phyloP scores from a whole-genome alignment of 1,139 yeast species.

The Yamadazyma friedrichii region DNA sequence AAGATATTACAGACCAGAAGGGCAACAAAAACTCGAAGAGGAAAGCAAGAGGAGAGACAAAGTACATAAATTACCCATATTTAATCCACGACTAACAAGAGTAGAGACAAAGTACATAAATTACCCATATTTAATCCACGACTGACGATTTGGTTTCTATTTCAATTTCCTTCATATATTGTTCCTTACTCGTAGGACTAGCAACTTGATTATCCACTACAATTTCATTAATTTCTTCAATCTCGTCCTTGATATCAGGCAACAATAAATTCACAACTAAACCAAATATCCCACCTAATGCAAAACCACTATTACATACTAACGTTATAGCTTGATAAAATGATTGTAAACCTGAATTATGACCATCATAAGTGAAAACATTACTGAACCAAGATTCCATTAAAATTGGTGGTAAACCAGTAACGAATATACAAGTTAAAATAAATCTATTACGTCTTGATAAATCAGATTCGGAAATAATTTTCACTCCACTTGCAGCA shows the following conservation, averaged over 20 bases:
- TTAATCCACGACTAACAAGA: too few relatives aligned
- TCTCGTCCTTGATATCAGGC: slow-evolving; percentile 62
- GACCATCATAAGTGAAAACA: slow-evolving; percentile 74
- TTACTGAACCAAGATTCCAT: slow-evolving; percentile 69
- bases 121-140: too few relatives aligned
- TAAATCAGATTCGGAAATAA: slow-evolving; percentile 69
- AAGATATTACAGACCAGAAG: too few relatives aligned
- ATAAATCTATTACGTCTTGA: slow-evolving; percentile 87
- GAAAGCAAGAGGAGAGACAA: too few relatives aligned
- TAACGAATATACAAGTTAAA: slow-evolving; percentile 46
- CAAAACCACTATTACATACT: slow-evolving; percentile 84
- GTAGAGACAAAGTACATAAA: too few relatives aligned
- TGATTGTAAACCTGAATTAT: slow-evolving; percentile 62
- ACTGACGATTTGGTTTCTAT: too few relatives aligned
- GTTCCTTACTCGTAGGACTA: not conserved
- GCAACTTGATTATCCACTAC: slow-evolving; percentile 19
- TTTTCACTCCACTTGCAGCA: slow-evolving; percentile 80
- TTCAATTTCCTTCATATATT: slow-evolving; percentile 10
- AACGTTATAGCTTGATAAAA: slow-evolving; percentile 74
- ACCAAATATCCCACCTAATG: slow-evolving; percentile 75
- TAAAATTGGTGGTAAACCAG: slow-evolving; percentile 75
- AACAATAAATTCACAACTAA: slow-evolving; percentile 65
- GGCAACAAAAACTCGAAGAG: too few relatives aligned
- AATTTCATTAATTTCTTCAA: slow-evolving; percentile 46
- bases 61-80: too few relatives aligned